A percentile compares a stretch with the other conserved stretches of the same genome.
These are phyloP conservation scores for Sporormia fimetaria DNA, from an alignment of 495 filamentous ascomycete genomes.

Conservation along the genomic window DNA sequence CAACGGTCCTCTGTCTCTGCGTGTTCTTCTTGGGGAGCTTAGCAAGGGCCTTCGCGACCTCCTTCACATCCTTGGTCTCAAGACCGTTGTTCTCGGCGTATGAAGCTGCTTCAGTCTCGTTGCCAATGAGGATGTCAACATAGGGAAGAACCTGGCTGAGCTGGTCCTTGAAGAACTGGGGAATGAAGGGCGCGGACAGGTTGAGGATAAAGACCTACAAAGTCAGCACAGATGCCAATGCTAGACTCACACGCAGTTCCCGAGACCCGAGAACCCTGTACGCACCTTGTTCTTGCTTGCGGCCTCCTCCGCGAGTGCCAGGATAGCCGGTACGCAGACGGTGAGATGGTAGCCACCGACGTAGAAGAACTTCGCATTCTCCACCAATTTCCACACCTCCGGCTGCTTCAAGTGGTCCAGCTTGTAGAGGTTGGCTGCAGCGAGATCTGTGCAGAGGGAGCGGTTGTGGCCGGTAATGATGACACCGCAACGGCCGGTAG, in stretches of 20 bases:
- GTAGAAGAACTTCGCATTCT: slow-evolving; percentile 80
- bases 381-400: slow-evolving; percentile 79
- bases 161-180: slow-evolving; percentile 94
- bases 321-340: slow-evolving; percentile 80
- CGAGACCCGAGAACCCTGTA: too few relatives aligned
- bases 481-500: slow-evolving; percentile 89
- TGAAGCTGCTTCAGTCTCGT: slow-evolving; percentile 83
- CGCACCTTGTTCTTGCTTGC: slow-evolving; percentile 78
- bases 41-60: slow-evolving; percentile 78
- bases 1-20: slow-evolving; percentile 63
- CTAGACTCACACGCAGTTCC: too few relatives aligned
- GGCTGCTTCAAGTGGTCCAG: slow-evolving; percentile 84
- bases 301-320: slow-evolving; percentile 82
- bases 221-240: too few relatives aligned
- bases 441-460: slow-evolving; percentile 89
- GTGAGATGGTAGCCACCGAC: slow-evolving; percentile 85
- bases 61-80: slow-evolving; percentile 60
- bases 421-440: slow-evolving; percentile 93
- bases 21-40: slow-evolving; percentile 83
- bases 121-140: slow-evolving; percentile 94
- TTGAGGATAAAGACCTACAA: slow-evolving; percentile 70
- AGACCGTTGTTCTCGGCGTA: slow-evolving; percentile 71
- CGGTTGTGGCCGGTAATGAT: slow-evolving; percentile 93
- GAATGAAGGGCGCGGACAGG: slow-evolving; percentile 88
- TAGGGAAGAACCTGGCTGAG: slow-evolving; percentile 75